Conservation (phyloP, 257 asterid species). For the Solanum clarkiae region DNA sequence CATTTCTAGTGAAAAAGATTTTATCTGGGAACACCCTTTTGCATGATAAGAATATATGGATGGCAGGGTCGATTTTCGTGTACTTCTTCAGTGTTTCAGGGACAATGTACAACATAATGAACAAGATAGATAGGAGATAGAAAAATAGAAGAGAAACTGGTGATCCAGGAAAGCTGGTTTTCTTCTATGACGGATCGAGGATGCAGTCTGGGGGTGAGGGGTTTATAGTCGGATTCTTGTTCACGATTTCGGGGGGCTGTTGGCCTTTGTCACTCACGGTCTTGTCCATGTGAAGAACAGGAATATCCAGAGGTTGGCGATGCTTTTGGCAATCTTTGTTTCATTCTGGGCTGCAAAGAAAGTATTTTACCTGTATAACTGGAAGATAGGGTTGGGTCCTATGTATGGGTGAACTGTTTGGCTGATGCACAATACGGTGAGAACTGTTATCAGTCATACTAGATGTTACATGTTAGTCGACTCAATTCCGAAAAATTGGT, state of each 20-base stretch:
- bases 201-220: conserved; percentile 96
- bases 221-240: conserved; percentile 60
- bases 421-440: conserved; percentile 16
- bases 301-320: conserved; percentile 35
- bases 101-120: conserved; percentile 71
- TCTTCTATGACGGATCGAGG: conserved; percentile 76
- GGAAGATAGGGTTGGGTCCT: conserved; percentile 87
- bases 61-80: conserved; percentile 66
- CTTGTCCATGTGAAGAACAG: conserved; percentile 41
- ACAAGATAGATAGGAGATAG: too few species aligned
- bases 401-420: conserved; percentile 14
- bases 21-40: conserved; percentile 45
- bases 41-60: conserved; percentile 60
- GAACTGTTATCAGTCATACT: background rate
- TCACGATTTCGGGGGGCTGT: conserved; percentile 51
- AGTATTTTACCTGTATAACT: conserved; percentile 70
- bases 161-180: conserved; percentile 53
- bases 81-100: conserved; percentile 92
- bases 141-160: too few species aligned
- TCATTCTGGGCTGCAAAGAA: conserved; percentile 60
- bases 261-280: conserved; percentile 56
- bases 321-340: conserved; percentile 26
- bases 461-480: background rate
- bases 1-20: conserved; percentile 41
- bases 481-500: background rate